phyloP scores from a whole-genome alignment of 768 basidiomycete species.

The Mycena alexandri region DNA sequence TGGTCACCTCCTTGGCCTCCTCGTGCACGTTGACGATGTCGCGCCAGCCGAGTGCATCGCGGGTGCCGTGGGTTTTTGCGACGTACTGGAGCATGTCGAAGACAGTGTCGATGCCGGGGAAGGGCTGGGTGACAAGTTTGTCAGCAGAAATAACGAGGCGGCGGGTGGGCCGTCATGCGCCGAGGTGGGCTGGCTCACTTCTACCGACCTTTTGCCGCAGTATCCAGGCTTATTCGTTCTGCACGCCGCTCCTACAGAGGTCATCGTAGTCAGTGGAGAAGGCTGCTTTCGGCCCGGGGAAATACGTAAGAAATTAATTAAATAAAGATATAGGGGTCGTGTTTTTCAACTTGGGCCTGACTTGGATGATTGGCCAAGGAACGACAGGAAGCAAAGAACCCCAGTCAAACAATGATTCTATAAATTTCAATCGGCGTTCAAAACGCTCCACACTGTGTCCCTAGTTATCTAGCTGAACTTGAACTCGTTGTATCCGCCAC shows the following conservation, averaged over 20 bases:
- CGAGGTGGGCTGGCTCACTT: conserved; percentile 56
- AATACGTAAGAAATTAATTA: too few relatives aligned
- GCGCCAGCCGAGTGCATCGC: conserved; percentile 85
- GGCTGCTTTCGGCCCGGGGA: too few relatives aligned
- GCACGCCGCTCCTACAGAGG: neutral
- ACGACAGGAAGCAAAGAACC: too few relatives aligned
- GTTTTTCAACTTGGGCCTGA: too few relatives aligned
- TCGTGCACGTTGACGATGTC: conserved; percentile 78
- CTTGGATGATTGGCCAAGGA: too few relatives aligned
- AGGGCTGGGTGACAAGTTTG: conserved; percentile 70
- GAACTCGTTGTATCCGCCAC: too few relatives aligned
- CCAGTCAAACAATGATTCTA: too few relatives aligned
- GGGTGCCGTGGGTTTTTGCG: conserved; percentile 78
- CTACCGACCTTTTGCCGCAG: conserved; percentile 75
- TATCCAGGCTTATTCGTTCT: conserved; percentile 57
- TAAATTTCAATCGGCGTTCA: too few relatives aligned
- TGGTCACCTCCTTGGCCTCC: conserved; percentile 94
- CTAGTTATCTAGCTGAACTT: too few relatives aligned
- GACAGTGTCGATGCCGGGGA: conserved; percentile 84
- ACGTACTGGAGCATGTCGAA: conserved; percentile 84
- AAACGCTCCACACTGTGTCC: too few relatives aligned
- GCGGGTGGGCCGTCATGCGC: conserved; percentile 70
- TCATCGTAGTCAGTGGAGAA: too few relatives aligned
- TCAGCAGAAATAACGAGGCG: conserved; percentile 69
- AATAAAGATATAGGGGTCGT: too few relatives aligned